phyloP scores from a whole-genome alignment of 2,329 filamentous ascomycete genomes.

The Pseudocercospora musae region DNA sequence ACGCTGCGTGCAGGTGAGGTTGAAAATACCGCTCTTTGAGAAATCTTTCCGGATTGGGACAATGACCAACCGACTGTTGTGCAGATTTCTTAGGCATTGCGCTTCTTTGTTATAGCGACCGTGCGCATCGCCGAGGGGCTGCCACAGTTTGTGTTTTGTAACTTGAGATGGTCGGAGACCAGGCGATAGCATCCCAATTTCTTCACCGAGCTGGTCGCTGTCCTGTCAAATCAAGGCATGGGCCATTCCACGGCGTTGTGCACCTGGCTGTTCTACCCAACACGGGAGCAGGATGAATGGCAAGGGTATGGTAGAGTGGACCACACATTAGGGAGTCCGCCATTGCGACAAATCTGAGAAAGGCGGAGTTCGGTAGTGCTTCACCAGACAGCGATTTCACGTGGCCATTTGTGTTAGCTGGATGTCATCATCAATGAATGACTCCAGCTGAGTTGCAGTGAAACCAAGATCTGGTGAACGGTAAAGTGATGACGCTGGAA shows the following conservation, averaged over 20 bases:
- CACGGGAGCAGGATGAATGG: background rate
- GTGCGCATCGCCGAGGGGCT: background rate
- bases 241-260: too few species aligned
- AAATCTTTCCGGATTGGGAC: background rate
- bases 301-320: background rate
- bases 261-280: background rate
- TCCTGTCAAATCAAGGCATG: background rate
- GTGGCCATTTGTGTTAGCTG: constrained; percentile 32
- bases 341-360: background rate
- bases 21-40: background rate
- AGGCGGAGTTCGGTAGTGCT: background rate
- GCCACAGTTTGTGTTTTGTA: background rate
- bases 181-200: background rate
- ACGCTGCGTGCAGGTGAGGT: background rate
- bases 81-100: background rate
- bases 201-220: background rate
- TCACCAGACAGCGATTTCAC: background rate
- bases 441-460: constrained; percentile 34
- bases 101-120: background rate
- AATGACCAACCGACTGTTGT: background rate
- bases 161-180: background rate
- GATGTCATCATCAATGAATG: constrained; percentile 35
- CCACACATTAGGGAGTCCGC: background rate
- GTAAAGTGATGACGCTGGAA: constrained; percentile 21
- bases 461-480: constrained; percentile 27